Conservation (phyloP, 805 yeast species). For the Candida golubevii region DNA sequence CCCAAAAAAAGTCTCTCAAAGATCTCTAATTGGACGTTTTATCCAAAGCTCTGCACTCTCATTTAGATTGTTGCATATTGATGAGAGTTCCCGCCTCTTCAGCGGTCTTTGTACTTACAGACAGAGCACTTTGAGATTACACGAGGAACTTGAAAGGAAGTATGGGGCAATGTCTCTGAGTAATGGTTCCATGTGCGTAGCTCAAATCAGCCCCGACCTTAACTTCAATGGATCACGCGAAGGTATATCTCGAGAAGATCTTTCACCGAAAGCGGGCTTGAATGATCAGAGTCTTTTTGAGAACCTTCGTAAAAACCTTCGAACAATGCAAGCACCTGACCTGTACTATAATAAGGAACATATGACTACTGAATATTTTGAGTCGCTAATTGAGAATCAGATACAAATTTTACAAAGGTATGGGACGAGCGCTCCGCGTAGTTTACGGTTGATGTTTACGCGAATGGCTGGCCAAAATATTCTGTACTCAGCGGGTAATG, state of each 20-base stretch:
- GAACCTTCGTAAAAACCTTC: too few species aligned
- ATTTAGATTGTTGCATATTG: constrained; percentile 44
- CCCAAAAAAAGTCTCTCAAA: constrained; percentile 14
- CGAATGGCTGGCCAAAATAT: constrained; percentile 1
- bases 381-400: constrained; percentile 48
- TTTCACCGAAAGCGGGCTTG: too few species aligned
- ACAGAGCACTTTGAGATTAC: constrained; percentile 22
- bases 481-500: background rate
- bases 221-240: too few species aligned
- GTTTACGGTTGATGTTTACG: constrained; percentile 1
- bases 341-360: too few species aligned
- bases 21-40: constrained; percentile 40
- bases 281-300: too few species aligned
- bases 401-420: constrained; percentile 44
- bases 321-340: too few species aligned
- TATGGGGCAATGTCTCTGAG: background rate
- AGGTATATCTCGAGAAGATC: too few species aligned
- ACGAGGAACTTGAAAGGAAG: background rate
- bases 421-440: constrained; percentile 7
- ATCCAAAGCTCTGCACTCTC: constrained; percentile 37
- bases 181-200: too few species aligned
- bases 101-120: constrained; percentile 33
- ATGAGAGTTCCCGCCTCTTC: constrained; percentile 38
- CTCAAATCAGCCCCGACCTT: too few species aligned
- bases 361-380: constrained; percentile 9